phyloP scores from a whole-genome alignment of 2,329 filamentous ascomycete species.

The Penicillium corylophilum region DNA sequence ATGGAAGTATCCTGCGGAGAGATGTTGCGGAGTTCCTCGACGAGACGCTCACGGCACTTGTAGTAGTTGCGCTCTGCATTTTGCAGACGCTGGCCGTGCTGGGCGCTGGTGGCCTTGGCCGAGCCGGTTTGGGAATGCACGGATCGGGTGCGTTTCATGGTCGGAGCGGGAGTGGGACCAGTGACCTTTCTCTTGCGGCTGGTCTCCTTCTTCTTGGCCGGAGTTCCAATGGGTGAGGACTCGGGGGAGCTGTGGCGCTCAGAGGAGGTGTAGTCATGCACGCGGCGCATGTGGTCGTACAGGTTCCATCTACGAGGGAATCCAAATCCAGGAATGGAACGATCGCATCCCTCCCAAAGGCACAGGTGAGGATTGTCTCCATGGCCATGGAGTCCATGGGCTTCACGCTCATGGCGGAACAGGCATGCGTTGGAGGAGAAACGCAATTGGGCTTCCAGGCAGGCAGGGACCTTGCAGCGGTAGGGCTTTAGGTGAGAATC shows the following conservation, averaged over 20 bases:
- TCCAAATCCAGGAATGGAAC: slow-evolving; percentile 76
- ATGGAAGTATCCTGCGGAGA: slow-evolving; percentile 41
- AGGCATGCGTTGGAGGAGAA: slow-evolving; percentile 96
- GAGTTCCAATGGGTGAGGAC: slow-evolving; percentile 31
- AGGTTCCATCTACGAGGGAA: slow-evolving; percentile 96
- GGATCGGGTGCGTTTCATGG: slow-evolving; percentile 46
- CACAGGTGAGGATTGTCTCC: slow-evolving; percentile 91
- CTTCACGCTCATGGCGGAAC: slow-evolving; percentile 91
- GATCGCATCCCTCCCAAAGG: slow-evolving; percentile 82
- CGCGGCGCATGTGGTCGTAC: slow-evolving; percentile 94
- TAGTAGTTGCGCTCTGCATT: slow-evolving; percentile 45
- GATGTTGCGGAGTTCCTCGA: slow-evolving; percentile 41
- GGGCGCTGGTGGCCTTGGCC: slow-evolving; percentile 34
- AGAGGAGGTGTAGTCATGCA: slow-evolving; percentile 64
- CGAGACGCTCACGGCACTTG: slow-evolving; percentile 40
- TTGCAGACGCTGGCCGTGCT: slow-evolving; percentile 42
- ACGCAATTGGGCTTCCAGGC: slow-evolving; percentile 80
- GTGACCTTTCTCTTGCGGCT: slow-evolving; percentile 42
- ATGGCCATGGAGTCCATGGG: slow-evolving; percentile 92
- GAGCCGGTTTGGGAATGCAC: slow-evolving; percentile 37
- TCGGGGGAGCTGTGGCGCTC: slow-evolving; percentile 46
- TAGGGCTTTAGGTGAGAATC: slow-evolving; percentile 97
- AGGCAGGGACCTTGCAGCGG: slow-evolving; percentile 82
- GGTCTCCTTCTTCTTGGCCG: slow-evolving; percentile 42
- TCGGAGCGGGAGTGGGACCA: slow-evolving; percentile 36